Evolutionary conservation across 2,329 filamentous ascomycete species (phyloP).

Genomic region (Aspergillus neoniger): DNA sequence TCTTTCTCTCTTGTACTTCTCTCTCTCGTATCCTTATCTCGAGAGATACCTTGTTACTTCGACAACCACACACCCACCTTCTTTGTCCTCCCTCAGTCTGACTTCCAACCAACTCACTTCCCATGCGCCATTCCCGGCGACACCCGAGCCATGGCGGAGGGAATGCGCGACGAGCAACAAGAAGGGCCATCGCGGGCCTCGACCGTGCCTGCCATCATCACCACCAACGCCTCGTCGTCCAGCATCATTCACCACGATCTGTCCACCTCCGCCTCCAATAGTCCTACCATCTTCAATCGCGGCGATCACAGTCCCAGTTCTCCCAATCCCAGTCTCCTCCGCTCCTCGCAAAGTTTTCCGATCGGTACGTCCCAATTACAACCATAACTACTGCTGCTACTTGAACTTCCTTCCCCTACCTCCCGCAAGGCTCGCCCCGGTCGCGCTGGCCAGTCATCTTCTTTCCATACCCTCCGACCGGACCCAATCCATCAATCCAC

Average conservation of each 20-base stretch:
- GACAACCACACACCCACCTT: not conserved
- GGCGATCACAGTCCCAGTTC: conserved; percentile 16
- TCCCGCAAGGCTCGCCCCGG: not conserved
- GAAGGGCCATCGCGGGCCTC: conserved; percentile 26
- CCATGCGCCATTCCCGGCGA: conserved; percentile 27
- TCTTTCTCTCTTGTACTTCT: conserved; percentile 6
- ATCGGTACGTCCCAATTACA: conserved; percentile 28
- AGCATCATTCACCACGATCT: conserved; percentile 17
- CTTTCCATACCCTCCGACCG: no score
- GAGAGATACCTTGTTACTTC: no score
- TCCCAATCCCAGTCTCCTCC: conserved; percentile 16
- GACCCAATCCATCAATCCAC: no score
- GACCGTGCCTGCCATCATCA: conserved; percentile 29
- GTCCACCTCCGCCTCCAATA: conserved; percentile 13
- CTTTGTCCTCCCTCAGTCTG: not conserved
- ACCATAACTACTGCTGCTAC: conserved; percentile 1
- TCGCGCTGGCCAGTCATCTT: not conserved
- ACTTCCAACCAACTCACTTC: conserved; percentile 1
- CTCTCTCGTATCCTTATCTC: not conserved
- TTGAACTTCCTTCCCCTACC: not conserved
- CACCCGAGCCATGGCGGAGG: conserved; percentile 36
- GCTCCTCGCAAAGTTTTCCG: conserved; percentile 25
- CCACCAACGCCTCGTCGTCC: conserved; percentile 24
- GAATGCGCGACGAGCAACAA: conserved; percentile 27
- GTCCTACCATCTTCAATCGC: conserved; percentile 1